Evolutionary conservation across 129 eudicot genomes (phyloP).

Genomic region (Scalesia atractyloides): DNA sequence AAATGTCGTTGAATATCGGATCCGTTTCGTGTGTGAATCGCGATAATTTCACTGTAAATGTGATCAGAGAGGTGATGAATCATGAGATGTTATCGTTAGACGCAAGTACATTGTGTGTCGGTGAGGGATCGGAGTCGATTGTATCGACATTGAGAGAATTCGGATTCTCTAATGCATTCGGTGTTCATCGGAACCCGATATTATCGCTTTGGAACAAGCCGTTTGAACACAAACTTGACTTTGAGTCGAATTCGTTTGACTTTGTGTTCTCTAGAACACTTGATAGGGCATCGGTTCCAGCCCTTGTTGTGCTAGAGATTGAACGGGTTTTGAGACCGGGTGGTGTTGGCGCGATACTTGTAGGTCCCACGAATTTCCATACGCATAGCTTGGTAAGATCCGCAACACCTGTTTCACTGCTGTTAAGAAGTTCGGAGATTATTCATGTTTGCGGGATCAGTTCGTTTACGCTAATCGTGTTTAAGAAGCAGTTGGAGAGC

Average conservation of each 20-base stretch:
- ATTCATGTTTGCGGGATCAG: conserved; percentile 62
- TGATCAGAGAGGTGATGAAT: conserved; percentile 68
- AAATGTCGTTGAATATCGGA: background rate
- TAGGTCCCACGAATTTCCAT: conserved; percentile 45
- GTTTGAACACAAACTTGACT: conserved; percentile 62
- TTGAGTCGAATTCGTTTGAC: conserved; percentile 56
- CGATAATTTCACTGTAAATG: conserved; percentile 51
- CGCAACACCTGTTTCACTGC: conserved; percentile 65
- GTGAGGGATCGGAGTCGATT: conserved; percentile 61
- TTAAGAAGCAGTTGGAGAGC: conserved; percentile 41
- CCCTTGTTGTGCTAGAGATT: conserved; percentile 74
- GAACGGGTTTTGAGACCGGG: conserved; percentile 90
- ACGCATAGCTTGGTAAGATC: conserved; percentile 59
- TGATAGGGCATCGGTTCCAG: conserved; percentile 71
- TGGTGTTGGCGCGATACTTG: conserved; percentile 80
- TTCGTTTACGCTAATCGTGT: conserved; percentile 57
- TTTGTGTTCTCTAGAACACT: conserved; percentile 66
- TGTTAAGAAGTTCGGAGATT: conserved; percentile 68
- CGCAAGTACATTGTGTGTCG: conserved; percentile 66
- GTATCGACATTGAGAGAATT: conserved; percentile 47
- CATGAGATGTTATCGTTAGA: conserved; percentile 51
- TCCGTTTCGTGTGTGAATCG: conserved; percentile 37
- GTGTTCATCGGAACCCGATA: conserved; percentile 57
- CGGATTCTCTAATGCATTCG: conserved; percentile 52
- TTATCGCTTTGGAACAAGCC: conserved; percentile 55